These are phyloP conservation scores for Colletotrichum tropicale DNA, from an alignment of 2,329 filamentous ascomycete genomes.

Conservation along the genomic window DNA sequence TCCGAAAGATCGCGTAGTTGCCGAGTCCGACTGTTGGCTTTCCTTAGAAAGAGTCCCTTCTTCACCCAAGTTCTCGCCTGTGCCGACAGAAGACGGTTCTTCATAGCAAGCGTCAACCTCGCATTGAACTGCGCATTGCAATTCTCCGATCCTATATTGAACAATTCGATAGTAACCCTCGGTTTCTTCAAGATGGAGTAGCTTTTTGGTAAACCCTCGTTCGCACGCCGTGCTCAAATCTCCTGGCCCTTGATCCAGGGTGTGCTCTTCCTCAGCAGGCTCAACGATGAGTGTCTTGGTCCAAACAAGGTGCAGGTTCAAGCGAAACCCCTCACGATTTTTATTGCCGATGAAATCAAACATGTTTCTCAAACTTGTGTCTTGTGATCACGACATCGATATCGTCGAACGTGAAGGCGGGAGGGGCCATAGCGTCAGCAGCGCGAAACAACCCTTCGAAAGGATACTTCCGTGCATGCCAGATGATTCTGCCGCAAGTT, in stretches of 20 bases:
- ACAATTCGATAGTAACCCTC: background rate
- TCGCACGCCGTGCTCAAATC: background rate
- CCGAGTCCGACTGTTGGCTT: background rate
- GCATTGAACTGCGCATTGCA: background rate
- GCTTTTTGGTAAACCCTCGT: background rate
- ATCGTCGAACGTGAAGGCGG: background rate
- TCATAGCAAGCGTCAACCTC: background rate
- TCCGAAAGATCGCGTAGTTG: background rate
- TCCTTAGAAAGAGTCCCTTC: no score
- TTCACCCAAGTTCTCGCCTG: background rate
- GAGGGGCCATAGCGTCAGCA: background rate
- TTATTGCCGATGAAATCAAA: background rate
- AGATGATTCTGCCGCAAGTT: background rate
- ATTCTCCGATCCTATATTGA: background rate
- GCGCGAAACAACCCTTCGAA: background rate
- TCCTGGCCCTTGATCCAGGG: background rate
- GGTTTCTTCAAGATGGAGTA: background rate
- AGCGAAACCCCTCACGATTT: background rate
- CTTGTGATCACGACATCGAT: background rate
- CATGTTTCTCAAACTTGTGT: background rate
- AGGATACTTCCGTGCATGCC: background rate
- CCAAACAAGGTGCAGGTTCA: background rate
- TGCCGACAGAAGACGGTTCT: background rate
- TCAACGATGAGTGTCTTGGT: background rate
- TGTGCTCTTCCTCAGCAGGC: background rate